phyloP scores from a whole-genome alignment of 208 protist species.

The Wallacemonas sp. region DNA sequence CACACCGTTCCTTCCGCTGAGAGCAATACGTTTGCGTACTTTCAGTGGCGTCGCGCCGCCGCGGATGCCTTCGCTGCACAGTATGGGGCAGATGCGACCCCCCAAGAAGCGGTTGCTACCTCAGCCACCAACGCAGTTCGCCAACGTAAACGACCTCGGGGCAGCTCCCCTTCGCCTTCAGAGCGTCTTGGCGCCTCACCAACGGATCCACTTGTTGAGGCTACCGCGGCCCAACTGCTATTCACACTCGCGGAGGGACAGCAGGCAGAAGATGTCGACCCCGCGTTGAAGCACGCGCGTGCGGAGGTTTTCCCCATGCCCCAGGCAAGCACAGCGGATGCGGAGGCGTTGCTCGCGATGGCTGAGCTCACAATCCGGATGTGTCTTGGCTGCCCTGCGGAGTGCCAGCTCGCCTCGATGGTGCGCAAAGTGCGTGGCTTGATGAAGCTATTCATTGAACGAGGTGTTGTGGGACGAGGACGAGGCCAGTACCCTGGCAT shows the following conservation, averaged over 20 bases:
- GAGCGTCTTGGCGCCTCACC: neutral
- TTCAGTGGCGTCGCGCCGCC: slow-evolving; percentile 44
- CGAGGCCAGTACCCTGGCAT: slow-evolving; percentile 41
- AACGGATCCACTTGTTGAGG: neutral
- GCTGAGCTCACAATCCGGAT: slow-evolving; percentile 51
- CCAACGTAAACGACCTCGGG: neutral
- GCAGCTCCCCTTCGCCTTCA: neutral
- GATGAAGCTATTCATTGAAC: slow-evolving; percentile 31
- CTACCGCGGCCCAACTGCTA: neutral
- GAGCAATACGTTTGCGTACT: slow-evolving; percentile 28
- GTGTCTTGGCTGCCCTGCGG: slow-evolving; percentile 28
- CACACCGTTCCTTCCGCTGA: slow-evolving; percentile 24
- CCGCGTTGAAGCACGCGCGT: slow-evolving; percentile 20
- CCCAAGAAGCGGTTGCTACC: neutral
- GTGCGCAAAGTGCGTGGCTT: slow-evolving; percentile 34
- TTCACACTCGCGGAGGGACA: slow-evolving; percentile 7
- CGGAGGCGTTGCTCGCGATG: slow-evolving; percentile 36
- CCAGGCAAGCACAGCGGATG: slow-evolving; percentile 13
- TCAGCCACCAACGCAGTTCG: neutral
- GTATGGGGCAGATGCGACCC: slow-evolving; percentile 1
- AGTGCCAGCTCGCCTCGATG: slow-evolving; percentile 22
- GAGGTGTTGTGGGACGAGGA: slow-evolving; percentile 24
- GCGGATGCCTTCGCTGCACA: slow-evolving; percentile 10
- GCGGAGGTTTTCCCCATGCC: slow-evolving; percentile 35
- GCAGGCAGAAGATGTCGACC: neutral